Percentiles rank a stretch among this genome's conserved stretches.
phyloP scores from a whole-genome alignment of 1,284 basidiomycete species.

The Austropuccinia psidii region DNA sequence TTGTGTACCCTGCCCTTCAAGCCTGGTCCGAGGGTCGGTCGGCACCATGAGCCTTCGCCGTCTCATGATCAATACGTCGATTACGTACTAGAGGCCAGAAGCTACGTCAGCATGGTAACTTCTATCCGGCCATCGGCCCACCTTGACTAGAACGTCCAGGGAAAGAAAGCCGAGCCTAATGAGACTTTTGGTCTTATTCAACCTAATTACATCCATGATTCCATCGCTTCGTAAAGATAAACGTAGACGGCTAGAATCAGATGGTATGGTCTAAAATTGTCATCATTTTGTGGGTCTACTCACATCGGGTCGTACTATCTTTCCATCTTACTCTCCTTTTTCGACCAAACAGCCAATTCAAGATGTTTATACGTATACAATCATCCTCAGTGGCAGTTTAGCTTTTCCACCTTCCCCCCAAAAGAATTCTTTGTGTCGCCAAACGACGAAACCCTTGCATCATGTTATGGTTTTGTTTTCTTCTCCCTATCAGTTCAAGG shows the following conservation, averaged over 20 bases:
- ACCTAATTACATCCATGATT: neutral
- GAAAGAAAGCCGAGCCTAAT: neutral
- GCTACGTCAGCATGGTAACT: conserved; percentile 7
- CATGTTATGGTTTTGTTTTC: no score
- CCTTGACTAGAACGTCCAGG: neutral
- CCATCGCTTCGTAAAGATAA: neutral
- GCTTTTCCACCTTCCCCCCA: neutral
- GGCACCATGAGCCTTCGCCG: no score
- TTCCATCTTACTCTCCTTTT: conserved; percentile 15
- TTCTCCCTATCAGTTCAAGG: neutral
- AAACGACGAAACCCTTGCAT: no score
- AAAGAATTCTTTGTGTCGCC: neutral
- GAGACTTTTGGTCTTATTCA: neutral
- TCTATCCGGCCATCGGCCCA: conserved; percentile 10
- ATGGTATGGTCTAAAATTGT: neutral
- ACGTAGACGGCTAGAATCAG: neutral
- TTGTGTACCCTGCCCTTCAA: no score
- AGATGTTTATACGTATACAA: neutral
- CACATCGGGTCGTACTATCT: neutral
- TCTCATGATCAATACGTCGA: neutral
- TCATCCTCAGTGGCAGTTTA: neutral
- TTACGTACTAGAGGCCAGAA: neutral
- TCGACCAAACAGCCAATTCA: conserved; percentile 3
- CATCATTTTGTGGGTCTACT: neutral
- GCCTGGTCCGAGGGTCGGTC: no score